These are phyloP conservation scores for Typha latifolia DNA, from an alignment of 176 grass and related monocot genomes.

Conservation along the genomic window DNA sequence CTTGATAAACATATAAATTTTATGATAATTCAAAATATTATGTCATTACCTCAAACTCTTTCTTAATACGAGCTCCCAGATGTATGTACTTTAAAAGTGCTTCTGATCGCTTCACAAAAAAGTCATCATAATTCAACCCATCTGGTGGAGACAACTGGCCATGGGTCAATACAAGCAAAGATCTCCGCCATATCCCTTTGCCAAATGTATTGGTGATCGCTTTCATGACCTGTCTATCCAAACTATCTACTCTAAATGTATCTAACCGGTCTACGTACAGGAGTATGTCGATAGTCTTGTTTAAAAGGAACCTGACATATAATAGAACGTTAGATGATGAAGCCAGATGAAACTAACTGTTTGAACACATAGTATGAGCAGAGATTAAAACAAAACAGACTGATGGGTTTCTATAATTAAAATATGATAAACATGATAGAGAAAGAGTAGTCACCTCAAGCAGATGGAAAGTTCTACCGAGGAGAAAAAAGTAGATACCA, in stretches of 20 bases:
- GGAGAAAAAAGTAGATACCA: no score
- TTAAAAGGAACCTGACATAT: conserved; percentile 18
- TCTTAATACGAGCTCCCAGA: conserved; percentile 11
- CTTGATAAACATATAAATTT: no score
- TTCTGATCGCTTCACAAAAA: conserved; percentile 17
- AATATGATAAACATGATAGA: no score
- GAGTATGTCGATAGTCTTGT: conserved; percentile 24
- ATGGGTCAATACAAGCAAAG: conserved; percentile 22
- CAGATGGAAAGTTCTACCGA: no score
- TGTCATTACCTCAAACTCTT: conserved; percentile 10
- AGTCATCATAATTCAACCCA: conserved; percentile 21
- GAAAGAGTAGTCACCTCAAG: no score
- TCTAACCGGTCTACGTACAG: conserved; percentile 24
- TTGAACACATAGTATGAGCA: no score
- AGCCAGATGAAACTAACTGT: no score
- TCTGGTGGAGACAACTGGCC: conserved; percentile 21
- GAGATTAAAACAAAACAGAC: no score
- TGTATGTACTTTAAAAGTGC: conserved; percentile 17
- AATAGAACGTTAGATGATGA: no score
- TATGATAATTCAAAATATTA: background rate
- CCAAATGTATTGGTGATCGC: conserved; percentile 20
- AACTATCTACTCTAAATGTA: conserved; percentile 23
- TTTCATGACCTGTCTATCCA: conserved; percentile 22
- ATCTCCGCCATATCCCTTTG: conserved; percentile 20
- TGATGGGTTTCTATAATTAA: no score